Evolutionary conservation across 2,329 filamentous ascomycete species (phyloP).

Genomic region (Emergomyces africanus): DNA sequence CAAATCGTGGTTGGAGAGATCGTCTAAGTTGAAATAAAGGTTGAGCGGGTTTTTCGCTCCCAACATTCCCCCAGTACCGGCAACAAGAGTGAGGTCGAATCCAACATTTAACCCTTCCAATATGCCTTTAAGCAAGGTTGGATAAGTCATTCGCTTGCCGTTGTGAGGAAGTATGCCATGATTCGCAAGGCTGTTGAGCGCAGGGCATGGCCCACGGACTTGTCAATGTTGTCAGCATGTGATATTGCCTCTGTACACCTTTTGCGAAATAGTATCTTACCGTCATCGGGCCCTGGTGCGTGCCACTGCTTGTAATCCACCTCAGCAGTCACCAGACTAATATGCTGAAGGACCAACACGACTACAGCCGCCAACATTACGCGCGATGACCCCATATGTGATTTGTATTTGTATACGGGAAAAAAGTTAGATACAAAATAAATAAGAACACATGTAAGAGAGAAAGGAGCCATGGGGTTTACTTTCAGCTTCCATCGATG

Average conservation of each 20-base stretch:
- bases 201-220: conserved; percentile 19
- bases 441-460: background rate
- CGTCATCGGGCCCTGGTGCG: conserved; percentile 2
- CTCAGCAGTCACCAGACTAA: background rate
- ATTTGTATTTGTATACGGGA: background rate
- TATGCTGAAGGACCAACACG: background rate
- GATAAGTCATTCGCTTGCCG: conserved; percentile 20
- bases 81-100: conserved; percentile 15
- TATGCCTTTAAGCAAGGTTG: conserved; percentile 15
- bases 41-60: conserved; percentile 11
- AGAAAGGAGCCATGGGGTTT: background rate
- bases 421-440: background rate
- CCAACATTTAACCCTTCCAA: conserved; percentile 21
- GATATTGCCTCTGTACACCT: background rate
- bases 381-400: background rate
- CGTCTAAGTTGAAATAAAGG: conserved; percentile 13
- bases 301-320: conserved; percentile 3
- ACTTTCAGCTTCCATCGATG: background rate
- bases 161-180: conserved; percentile 20
- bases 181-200: conserved; percentile 22
- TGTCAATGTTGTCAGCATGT: conserved; percentile 1
- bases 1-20: conserved; percentile 19
- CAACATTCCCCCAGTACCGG: conserved; percentile 14
- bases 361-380: background rate
- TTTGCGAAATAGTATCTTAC: conserved; percentile 1